Percentiles rank a stretch among this genome's conserved stretches.
Evolutionary conservation across 345 rosid species (phyloP).

Genomic region (Euphorbia peplus): DNA sequence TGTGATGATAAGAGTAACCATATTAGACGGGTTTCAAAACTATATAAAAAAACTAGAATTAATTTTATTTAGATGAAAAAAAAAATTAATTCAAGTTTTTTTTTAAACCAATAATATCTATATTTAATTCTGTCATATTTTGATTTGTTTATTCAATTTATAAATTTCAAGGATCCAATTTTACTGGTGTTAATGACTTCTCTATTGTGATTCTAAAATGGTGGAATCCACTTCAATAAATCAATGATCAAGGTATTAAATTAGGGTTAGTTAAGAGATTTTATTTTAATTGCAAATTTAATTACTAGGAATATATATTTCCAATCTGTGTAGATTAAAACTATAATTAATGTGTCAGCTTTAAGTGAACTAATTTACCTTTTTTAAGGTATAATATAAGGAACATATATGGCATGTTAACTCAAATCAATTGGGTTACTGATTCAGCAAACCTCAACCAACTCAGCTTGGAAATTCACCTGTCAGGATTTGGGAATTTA

Average conservation of each 20-base stretch:
- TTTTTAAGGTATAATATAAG: background rate
- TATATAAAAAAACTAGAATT: too few relatives aligned
- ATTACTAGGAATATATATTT: background rate
- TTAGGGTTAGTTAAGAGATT: background rate
- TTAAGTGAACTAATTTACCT: background rate
- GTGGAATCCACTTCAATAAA: background rate
- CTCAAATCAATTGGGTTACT: background rate
- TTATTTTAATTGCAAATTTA: too few relatives aligned
- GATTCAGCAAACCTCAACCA: slow-evolving; percentile 21
- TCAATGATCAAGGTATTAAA: background rate
- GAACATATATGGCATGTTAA: slow-evolving; percentile 10
- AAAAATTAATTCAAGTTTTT: too few relatives aligned
- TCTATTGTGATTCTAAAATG: too few relatives aligned
- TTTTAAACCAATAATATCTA: too few relatives aligned
- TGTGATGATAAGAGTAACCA: too few relatives aligned
- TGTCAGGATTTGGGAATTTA: slow-evolving; percentile 7
- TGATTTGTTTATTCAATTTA: too few relatives aligned
- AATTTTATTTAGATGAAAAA: too few relatives aligned
- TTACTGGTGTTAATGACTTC: too few relatives aligned
- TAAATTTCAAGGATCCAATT: background rate
- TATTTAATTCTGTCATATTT: too few relatives aligned
- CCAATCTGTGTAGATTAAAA: too few relatives aligned
- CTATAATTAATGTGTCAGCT: background rate
- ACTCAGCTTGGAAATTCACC: slow-evolving; percentile 16
- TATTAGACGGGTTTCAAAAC: too few relatives aligned